Conservation (phyloP, 106 monocot genomes). For the Dactylorhiza incarnata region DNA sequence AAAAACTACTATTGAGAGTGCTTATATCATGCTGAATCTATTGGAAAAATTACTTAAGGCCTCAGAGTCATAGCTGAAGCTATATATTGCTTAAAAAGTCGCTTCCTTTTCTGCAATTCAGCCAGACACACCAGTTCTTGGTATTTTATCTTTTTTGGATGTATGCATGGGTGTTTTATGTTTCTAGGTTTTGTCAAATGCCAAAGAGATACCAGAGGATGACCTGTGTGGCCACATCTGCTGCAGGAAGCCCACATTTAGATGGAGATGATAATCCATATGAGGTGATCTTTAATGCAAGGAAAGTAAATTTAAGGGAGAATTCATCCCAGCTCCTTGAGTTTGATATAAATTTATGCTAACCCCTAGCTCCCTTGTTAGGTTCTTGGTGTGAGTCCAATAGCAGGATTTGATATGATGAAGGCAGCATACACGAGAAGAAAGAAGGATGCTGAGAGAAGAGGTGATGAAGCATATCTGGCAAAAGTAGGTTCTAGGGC, state of each 20-base stretch:
- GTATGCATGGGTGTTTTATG: neutral
- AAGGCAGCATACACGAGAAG: slow-evolving; percentile 66
- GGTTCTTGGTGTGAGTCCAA: slow-evolving; percentile 85
- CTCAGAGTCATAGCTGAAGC: too few species aligned
- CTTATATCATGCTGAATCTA: neutral
- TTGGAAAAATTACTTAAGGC: neutral
- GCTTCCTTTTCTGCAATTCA: too few species aligned
- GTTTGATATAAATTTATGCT: neutral
- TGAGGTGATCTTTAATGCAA: slow-evolving; percentile 30
- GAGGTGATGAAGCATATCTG: slow-evolving; percentile 62
- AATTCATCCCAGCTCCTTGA: neutral
- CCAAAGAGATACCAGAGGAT: slow-evolving; percentile 12
- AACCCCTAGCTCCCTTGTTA: slow-evolving; percentile 9
- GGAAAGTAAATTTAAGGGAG: neutral
- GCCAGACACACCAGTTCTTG: neutral
- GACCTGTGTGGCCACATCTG: slow-evolving; percentile 38
- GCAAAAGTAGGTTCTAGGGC: slow-evolving; percentile 45
- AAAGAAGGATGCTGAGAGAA: slow-evolving; percentile 78
- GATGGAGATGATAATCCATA: slow-evolving; percentile 75
- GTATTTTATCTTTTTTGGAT: neutral
- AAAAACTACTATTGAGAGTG: neutral
- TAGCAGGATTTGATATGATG: slow-evolving; percentile 75
- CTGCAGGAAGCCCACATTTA: slow-evolving; percentile 47
- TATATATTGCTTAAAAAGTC: too few species aligned
- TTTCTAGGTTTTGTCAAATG: slow-evolving; percentile 23